Base-by-base conservation (phyloP, 192 early-diverging fungal genomes). In the Gamsiella multidivaricata region DNA sequence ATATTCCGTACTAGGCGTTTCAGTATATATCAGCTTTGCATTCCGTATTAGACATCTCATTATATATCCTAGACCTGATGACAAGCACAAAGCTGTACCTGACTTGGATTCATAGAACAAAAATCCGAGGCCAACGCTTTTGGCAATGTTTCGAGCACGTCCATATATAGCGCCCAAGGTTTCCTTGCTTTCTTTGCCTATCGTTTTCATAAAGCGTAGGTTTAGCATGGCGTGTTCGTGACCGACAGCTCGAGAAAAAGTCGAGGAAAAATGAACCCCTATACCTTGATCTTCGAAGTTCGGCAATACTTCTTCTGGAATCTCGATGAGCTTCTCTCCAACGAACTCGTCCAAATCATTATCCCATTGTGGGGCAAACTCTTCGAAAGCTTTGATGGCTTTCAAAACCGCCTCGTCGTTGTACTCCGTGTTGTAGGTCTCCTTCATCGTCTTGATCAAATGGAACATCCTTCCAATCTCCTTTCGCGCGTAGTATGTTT, bases 341-440 rank as follows among this genome's bases (percentile, higher is more conserved):
- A 78, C 60, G 45, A 78, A 78, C 28, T 78, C 74, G 11, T 78
- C 64, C 9, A 57, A 18, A 4, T 64, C 61, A 20, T 60, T 60
- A 5, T 58, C 4, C 74, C 74, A 78, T 3, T 53, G 57, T 11
- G 65, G 74, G n/a, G 65, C 29, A 42, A 78, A 69, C 0, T 62
- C 66, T 20, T 69, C 66, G 10, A 63, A 17, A 22, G 46, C 54
- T 28, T 23, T 46, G 37, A 78, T 53, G 4, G 74, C 66, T 17
- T 54, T 68, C 61, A 78, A 25, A 9, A 78, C 74, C 1, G 74
- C 74, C 20, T 56, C 60, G 34, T 78, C 74, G 22, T 78, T 78
- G 39, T 78, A 68, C 32, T 78, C 74, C 0, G 33, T 63, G 41
- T 78, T 78, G 61, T 78, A 64, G 3, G 18, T 42, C 23, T 78